Evolutionary conservation across 805 yeast genomes (phyloP), one percentile per base, ranked within the genome.

Genomic region (Candida bentonensis): DNA sequence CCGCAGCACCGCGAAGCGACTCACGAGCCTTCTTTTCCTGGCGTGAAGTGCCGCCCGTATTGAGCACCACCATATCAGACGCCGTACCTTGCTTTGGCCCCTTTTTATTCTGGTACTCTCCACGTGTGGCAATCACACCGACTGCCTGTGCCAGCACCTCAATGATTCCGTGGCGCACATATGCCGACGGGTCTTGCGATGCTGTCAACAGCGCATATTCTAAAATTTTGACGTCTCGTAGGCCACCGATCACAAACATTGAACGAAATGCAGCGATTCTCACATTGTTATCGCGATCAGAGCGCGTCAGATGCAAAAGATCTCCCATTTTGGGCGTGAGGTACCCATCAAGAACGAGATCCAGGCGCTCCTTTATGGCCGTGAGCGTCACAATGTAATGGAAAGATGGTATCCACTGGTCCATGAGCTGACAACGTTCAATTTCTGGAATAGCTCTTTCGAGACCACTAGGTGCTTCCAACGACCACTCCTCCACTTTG

Each of bases 331-430:
- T 57, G 9, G 81, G 57, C 3, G 66, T 62, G 21, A 73, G 65
- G 7, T 77, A 60, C 0, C 86, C 85, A 17, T 65, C 64, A 11
- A 71, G 59, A 0, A 81, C 77, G 36, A 92, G 62, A 28, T 66
- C 60, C 36, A 82, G 68, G 49, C 80, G 82, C 49, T 75, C 79
- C 33, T 63, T 60, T 21, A 87, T 52, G 23, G 87, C 74, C 3
- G 74, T 64, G 22, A 67, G 61, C 15, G 87, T 69, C 33, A 83
- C 65, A 28, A 69, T 49, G 46, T 71, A 58, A 43, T 76, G 79
- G 49, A 73, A 76, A 0, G 95, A 79, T 1, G 96, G 89, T 4
- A 81, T 69, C 94, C 94, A 86, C 39, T 74, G 78, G 55, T 89
- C 97, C 63, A 92, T 70, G 49, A 87, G 77, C 51, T 78, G 76